Percentiles rank a stretch among this genome's conserved stretches.
phyloP scores from a whole-genome alignment of 2,329 filamentous ascomycete genomes.

The Hansfordia pulvinata region DNA sequence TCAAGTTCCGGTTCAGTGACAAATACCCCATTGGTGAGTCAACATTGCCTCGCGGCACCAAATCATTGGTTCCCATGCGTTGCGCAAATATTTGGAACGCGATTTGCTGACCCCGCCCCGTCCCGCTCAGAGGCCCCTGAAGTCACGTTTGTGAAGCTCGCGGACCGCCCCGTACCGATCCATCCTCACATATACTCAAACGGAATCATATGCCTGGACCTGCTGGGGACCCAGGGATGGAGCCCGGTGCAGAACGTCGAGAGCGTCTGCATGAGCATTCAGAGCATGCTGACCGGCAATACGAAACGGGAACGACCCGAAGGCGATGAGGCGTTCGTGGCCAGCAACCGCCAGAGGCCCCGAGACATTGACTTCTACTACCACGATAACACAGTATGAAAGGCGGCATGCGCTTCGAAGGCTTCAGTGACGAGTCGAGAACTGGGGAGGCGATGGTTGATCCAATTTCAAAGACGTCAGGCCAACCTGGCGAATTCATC shows the following conservation, averaged over 20 bases:
- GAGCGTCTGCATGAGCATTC: constrained; percentile 91
- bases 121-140: constrained; percentile 76
- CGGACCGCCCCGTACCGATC: constrained; percentile 65
- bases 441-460: too few species aligned
- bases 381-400: constrained; percentile 69
- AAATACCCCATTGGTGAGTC: constrained; percentile 81
- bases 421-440: too few species aligned
- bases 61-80: constrained; percentile 1
- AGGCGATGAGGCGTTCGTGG: constrained; percentile 82
- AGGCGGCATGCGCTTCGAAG: too few species aligned
- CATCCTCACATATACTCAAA: constrained; percentile 98
- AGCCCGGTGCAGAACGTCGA: constrained; percentile 95
- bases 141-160: constrained; percentile 66
- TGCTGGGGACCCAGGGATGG: constrained; percentile 82
- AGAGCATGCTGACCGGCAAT: constrained; percentile 97
- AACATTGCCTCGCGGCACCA: too few species aligned
- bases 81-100: constrained; percentile 2
- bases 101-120: too few species aligned
- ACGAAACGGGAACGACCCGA: constrained; percentile 80
- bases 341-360: constrained; percentile 63
- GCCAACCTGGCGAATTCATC: too few species aligned
- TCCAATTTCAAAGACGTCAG: too few species aligned
- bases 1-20: constrained; percentile 75
- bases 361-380: constrained; percentile 89
- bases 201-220: constrained; percentile 93